A percentile compares a stretch with the other conserved stretches of the same genome.
Evolutionary conservation across 257 asterid genomes (phyloP).

Genomic region (Solanum ahanhuiri): DNA sequence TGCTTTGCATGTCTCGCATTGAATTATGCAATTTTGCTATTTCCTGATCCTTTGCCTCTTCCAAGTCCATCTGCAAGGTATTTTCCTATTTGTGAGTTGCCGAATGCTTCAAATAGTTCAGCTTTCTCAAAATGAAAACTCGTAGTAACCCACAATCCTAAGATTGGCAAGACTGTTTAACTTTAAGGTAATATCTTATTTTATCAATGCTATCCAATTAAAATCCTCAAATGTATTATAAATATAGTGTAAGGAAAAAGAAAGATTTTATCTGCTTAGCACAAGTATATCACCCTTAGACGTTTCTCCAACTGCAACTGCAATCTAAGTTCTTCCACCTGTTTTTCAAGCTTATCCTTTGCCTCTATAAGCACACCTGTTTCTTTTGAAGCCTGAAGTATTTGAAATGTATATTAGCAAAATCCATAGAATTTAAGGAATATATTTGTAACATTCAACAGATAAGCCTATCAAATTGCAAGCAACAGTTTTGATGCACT

Average conservation of each 20-base stretch:
- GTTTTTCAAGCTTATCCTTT: slow-evolving; percentile 95
- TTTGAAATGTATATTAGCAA: background rate
- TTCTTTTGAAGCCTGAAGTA: slow-evolving; percentile 82
- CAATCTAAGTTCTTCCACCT: slow-evolving; percentile 91
- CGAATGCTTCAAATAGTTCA: background rate
- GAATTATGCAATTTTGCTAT: slow-evolving; percentile 57
- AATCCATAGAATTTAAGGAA: background rate
- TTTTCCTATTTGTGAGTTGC: background rate
- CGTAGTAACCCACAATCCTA: background rate
- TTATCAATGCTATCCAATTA: background rate
- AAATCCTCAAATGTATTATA: background rate
- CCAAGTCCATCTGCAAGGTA: slow-evolving; percentile 60
- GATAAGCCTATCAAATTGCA: background rate
- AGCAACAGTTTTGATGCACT: background rate
- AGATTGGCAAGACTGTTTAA: background rate
- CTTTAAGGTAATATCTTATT: background rate
- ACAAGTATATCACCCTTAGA: slow-evolving; percentile 56
- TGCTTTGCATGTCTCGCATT: slow-evolving; percentile 59
- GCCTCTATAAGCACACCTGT: slow-evolving; percentile 99
- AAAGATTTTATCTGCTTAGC: background rate
- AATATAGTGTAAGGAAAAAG: background rate
- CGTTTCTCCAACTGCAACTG: slow-evolving; percentile 95
- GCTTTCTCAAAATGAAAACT: background rate
- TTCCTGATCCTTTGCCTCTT: slow-evolving; percentile 70
- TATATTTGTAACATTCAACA: background rate